Evolutionary conservation across 306 rosid species (phyloP).

Genomic region (Sesbania bispinosa): DNA sequence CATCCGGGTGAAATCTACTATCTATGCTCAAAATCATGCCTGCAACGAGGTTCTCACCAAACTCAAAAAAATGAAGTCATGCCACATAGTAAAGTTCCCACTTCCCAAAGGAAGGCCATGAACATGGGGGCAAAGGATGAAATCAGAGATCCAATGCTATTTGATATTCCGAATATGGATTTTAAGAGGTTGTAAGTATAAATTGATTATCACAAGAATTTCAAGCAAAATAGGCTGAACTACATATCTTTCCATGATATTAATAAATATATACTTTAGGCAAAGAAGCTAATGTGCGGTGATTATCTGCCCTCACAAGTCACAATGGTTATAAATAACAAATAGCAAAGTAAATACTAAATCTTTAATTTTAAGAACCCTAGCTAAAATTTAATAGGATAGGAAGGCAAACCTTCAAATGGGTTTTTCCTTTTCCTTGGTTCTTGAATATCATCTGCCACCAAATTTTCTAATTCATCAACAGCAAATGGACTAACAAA

Average conservation of each 20-base stretch:
- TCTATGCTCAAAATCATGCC: no score
- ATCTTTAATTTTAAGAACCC: background rate
- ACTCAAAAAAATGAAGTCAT: background rate
- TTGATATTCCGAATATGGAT: background rate
- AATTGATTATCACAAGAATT: background rate
- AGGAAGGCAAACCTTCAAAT: conserved; percentile 49
- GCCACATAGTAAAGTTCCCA: background rate
- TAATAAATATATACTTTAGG: background rate
- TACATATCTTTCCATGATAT: background rate
- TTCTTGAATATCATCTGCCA: conserved; percentile 26
- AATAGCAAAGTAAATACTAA: background rate
- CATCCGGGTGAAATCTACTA: no score
- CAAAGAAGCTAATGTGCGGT: conserved; percentile 13
- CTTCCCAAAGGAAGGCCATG: conserved; percentile 7
- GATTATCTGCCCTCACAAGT: background rate
- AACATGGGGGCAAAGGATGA: background rate
- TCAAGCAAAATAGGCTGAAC: conserved; percentile 7
- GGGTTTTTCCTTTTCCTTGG: conserved; percentile 65
- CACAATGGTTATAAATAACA: no score
- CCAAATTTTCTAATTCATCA: conserved; percentile 38
- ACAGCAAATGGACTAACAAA: conserved; percentile 22
- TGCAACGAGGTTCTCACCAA: no score
- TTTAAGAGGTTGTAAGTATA: background rate
- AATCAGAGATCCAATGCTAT: conserved; percentile 7
- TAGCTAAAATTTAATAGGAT: conserved; percentile 5